Evolutionary conservation across 2,329 filamentous ascomycete species (phyloP).

Genomic region (Aspergillus sclerotialis): DNA sequence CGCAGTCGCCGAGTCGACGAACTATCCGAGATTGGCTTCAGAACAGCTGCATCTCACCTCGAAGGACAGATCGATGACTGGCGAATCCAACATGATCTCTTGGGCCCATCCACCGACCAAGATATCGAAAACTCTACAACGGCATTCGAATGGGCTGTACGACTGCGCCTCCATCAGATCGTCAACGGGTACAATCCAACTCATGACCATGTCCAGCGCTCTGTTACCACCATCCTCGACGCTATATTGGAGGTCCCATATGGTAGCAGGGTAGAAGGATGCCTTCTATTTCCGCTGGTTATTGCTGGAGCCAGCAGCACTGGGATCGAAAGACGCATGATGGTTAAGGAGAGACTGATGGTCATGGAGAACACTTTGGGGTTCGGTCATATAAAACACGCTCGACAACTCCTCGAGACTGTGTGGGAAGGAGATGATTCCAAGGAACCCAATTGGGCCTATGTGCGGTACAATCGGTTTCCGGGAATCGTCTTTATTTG

Average conservation of each 20-base stretch:
- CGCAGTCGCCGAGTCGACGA: conserved; percentile 20
- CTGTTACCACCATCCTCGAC: conserved; percentile 30
- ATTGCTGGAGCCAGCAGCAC: conserved; percentile 36
- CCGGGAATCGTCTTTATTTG: conserved; percentile 21
- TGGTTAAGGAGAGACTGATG: conserved; percentile 35
- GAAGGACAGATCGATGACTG: conserved; percentile 33
- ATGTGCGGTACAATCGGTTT: conserved; percentile 19
- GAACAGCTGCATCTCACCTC: conserved; percentile 24
- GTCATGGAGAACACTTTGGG: conserved; percentile 41
- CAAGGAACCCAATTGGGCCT: conserved; percentile 21
- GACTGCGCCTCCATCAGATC: conserved; percentile 38
- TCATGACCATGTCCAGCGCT: conserved; percentile 26
- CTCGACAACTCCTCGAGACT: conserved; percentile 33
- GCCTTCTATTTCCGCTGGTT: conserved; percentile 37
- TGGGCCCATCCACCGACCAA: conserved; percentile 4
- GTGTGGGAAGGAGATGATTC: conserved; percentile 26
- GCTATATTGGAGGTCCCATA: conserved; percentile 35
- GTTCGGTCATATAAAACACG: conserved; percentile 38
- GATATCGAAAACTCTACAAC: conserved; percentile 30
- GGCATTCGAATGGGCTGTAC: conserved; percentile 38
- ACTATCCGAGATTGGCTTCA: conserved; percentile 23
- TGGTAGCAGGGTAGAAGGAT: conserved; percentile 36
- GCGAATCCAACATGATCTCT: conserved; percentile 23
- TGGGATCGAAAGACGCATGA: conserved; percentile 28
- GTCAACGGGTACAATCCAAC: conserved; percentile 35